Percentiles rank a stretch among this genome's conserved stretches.
These are phyloP conservation scores for Canavalia gladiata DNA, from an alignment of 306 rosid species.

Conservation along the genomic window DNA sequence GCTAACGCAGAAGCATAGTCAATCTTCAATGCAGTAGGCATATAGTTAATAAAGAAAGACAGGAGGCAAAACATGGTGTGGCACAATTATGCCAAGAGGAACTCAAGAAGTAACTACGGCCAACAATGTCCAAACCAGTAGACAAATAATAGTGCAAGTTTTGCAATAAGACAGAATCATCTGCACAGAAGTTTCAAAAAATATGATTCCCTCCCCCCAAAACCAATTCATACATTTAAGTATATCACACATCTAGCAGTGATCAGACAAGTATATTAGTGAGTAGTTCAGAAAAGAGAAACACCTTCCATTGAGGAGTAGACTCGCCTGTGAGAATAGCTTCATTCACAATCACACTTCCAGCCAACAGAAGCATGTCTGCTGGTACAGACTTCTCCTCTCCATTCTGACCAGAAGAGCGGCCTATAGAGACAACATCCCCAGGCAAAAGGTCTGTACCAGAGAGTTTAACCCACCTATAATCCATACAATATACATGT, in stretches of 20 bases:
- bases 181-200: neutral
- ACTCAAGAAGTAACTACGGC: conserved; percentile 13
- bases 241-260: neutral
- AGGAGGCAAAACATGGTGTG: conserved; percentile 21
- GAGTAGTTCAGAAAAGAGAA: conserved; percentile 56
- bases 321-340: conserved; percentile 99
- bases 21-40: neutral
- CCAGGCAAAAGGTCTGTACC: conserved; percentile 98
- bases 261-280: conserved; percentile 30
- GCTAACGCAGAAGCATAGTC: neutral
- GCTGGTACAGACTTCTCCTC: conserved; percentile 99
- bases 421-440: conserved; percentile 96
- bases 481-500: conserved; percentile 43
- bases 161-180: conserved; percentile 19
- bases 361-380: conserved; percentile 98
- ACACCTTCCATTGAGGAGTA: conserved; percentile 99
- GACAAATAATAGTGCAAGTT: conserved; percentile 9
- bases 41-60: neutral
- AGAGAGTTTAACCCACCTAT: conserved; percentile 89
- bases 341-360: conserved; percentile 95
- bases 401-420: conserved; percentile 82
- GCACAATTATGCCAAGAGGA: conserved; percentile 6
- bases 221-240: neutral
- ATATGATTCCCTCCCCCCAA: conserved; percentile 5
- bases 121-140: conserved; percentile 16